Conservation (phyloP, 768 basidiomycete genomes). For the Lactarius evosmus region DNA sequence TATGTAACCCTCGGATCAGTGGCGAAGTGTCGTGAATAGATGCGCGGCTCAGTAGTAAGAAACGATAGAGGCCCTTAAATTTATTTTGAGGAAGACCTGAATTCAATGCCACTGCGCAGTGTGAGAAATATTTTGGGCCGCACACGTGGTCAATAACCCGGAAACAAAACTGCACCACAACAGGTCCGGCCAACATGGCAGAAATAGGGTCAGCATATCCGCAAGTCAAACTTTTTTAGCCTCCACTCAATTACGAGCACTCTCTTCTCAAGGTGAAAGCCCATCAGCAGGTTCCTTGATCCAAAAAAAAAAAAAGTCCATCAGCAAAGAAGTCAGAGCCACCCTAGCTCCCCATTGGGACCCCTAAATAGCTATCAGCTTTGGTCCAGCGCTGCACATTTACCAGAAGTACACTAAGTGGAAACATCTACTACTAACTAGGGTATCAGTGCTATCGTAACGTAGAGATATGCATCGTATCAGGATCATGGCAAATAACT, state of each 20-base stretch:
- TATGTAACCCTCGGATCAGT: neutral
- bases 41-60: neutral
- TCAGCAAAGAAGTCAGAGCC: too few relatives aligned
- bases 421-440: neutral
- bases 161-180: too few relatives aligned
- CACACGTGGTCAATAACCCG: neutral
- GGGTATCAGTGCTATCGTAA: neutral
- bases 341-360: too few relatives aligned
- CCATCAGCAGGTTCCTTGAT: too few relatives aligned
- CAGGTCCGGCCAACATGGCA: too few relatives aligned
- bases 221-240: too few relatives aligned
- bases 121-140: neutral
- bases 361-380: neutral
- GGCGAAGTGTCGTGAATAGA: neutral
- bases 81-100: neutral
- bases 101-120: too few relatives aligned
- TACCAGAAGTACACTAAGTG: neutral
- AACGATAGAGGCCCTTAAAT: neutral
- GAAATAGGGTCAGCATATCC: too few relatives aligned
- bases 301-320: too few relatives aligned
- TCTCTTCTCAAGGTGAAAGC: too few relatives aligned
- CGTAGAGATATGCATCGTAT: neutral
- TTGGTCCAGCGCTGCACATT: neutral
- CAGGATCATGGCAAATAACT: constrained; percentile 7
- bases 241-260: too few relatives aligned